A percentile compares a stretch with the other conserved stretches of the same genome.
phyloP scores from a whole-genome alignment of 2,329 filamentous ascomycete genomes.

The Botrytis pseudocinerea region DNA sequence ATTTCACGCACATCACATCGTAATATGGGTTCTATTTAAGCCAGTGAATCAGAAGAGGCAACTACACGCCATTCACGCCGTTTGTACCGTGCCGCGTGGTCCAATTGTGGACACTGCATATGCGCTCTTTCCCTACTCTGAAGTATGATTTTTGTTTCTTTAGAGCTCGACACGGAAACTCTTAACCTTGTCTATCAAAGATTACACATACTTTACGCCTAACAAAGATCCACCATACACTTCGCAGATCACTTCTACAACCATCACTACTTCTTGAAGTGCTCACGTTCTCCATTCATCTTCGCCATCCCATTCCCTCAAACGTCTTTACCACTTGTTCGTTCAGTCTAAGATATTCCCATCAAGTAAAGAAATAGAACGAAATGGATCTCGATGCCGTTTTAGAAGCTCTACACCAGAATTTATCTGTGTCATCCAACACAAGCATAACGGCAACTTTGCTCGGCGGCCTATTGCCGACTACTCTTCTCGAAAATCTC shows the following conservation, averaged over 20 bases:
- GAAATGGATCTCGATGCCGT: not conserved
- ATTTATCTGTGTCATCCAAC: constrained; percentile 7
- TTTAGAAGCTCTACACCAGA: constrained; percentile 13
- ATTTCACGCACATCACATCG: not conserved
- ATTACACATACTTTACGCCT: not conserved
- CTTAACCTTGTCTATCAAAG: not conserved
- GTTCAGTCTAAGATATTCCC: not conserved
- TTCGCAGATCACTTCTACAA: not conserved
- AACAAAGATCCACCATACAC: not conserved
- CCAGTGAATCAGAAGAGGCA: not conserved
- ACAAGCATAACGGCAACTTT: constrained; percentile 9
- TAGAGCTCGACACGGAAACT: not conserved
- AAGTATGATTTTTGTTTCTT: not conserved
- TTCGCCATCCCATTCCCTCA: not conserved
- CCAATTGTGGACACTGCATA: constrained; percentile 2
- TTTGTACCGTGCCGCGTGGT: constrained; percentile 6
- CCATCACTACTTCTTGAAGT: not conserved
- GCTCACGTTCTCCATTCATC: not conserved
- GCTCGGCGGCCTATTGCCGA: constrained; percentile 28
- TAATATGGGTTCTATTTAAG: not conserved
- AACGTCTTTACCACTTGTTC: not conserved
- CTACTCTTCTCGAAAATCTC: constrained; percentile 38
- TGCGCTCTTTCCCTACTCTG: not conserved
- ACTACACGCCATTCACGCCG: constrained; percentile 4
- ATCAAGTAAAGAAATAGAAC: not conserved